Conservation (phyloP, 2,329 filamentous ascomycete genomes). For the Teratosphaeria viscida region DNA sequence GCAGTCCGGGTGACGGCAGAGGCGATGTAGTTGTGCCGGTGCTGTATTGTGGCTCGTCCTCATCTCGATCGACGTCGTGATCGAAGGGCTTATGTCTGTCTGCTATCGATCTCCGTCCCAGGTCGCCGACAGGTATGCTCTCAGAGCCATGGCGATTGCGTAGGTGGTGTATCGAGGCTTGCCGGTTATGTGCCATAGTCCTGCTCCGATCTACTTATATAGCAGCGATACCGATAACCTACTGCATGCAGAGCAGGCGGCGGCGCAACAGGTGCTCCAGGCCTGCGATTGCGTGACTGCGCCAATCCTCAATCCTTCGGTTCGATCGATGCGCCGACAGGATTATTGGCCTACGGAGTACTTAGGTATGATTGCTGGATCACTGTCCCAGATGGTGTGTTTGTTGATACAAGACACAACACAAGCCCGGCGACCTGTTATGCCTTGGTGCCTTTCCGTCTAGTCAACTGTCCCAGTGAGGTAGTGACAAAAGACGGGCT, state of each 20-base stretch:
- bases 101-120: conserved; percentile 3
- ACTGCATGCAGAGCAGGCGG: neutral
- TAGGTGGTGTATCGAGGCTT: conserved; percentile 12
- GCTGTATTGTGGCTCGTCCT: conserved; percentile 1
- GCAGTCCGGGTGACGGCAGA: neutral
- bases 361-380: neutral
- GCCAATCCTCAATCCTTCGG: neutral
- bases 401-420: neutral
- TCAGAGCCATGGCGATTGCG: conserved; percentile 17
- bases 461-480: neutral
- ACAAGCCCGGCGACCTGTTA: neutral
- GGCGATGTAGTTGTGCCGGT: neutral
- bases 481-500: neutral
- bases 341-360: neutral
- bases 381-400: neutral
- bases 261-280: neutral
- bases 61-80: neutral
- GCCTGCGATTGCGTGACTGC: neutral
- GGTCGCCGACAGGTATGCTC: conserved; percentile 3
- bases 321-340: neutral
- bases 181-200: conserved; percentile 12
- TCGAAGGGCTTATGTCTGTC: neutral
- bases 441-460: neutral
- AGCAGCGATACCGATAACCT: neutral
- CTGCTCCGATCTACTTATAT: neutral